Evolutionary conservation across 768 basidiomycete genomes (phyloP).

Genomic region (Tricholoma flavovirens): DNA sequence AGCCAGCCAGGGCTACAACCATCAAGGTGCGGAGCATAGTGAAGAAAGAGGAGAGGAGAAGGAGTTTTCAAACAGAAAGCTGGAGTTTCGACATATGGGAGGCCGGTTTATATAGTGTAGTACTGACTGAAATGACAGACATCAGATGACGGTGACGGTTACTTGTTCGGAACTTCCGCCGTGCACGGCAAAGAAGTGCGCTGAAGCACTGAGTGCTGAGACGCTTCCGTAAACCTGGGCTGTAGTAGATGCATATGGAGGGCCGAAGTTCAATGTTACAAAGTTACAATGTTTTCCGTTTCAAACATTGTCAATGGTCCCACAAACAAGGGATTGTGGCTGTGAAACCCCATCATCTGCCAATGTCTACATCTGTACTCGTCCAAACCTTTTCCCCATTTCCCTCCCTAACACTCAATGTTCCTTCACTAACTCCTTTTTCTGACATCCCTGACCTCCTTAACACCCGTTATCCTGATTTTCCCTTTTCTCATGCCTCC

Average conservation of each 20-base stretch:
- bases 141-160: too few species aligned
- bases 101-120: not conserved
- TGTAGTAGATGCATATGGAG: too few species aligned
- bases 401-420: slow-evolving; percentile 27
- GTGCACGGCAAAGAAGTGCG: too few species aligned
- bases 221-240: too few species aligned
- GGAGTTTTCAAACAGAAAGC: not conserved
- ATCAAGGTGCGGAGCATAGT: slow-evolving; percentile 9
- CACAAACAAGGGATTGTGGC: not conserved
- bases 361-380: slow-evolving; percentile 29
- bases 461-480: slow-evolving; percentile 28
- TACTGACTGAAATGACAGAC: too few species aligned
- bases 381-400: slow-evolving; percentile 36
- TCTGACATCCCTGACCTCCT: slow-evolving; percentile 28
- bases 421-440: slow-evolving; percentile 24
- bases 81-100: not conserved
- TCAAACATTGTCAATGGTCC: too few species aligned
- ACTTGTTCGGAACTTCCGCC: too few species aligned
- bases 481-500: slow-evolving; percentile 25
- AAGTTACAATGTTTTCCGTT: too few species aligned
- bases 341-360: not conserved
- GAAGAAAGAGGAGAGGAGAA: not conserved
- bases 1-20: slow-evolving; percentile 12
- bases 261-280: too few species aligned
- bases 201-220: too few species aligned